A percentile compares a stretch with the other conserved stretches of the same genome.
Conservation (phyloP, 2,329 filamentous ascomycete species). For the Sclerotinia borealis region DNA sequence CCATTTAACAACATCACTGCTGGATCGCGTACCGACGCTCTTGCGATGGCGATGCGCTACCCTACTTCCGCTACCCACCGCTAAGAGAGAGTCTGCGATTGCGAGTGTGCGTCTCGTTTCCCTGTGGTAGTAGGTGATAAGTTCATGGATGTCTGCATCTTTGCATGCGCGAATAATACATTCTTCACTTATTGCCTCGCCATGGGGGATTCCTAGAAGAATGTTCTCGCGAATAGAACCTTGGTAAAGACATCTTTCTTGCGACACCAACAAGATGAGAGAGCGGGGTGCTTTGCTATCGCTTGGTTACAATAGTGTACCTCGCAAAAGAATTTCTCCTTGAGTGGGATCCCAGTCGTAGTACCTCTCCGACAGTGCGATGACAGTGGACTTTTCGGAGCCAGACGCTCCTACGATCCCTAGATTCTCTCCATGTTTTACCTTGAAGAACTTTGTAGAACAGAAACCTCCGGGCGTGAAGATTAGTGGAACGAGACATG, state of each 20-base stretch:
- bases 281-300: conserved; percentile 43
- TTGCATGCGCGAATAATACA: background rate
- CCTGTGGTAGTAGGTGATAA: background rate
- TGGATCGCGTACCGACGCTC: background rate
- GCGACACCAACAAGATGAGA: conserved; percentile 49
- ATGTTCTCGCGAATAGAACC: conserved; percentile 53
- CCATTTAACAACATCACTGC: background rate
- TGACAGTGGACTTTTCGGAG: conserved; percentile 60
- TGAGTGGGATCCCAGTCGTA: conserved; percentile 43
- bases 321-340: conserved; percentile 19
- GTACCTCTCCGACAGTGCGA: conserved; percentile 48
- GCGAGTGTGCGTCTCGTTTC: background rate
- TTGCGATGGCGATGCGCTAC: background rate
- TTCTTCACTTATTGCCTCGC: background rate
- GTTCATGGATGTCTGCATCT: background rate
- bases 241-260: conserved; percentile 51
- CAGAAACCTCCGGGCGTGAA: conserved; percentile 20
- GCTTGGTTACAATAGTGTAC: conserved; percentile 39
- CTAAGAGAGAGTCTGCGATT: background rate
- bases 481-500: conserved; percentile 37
- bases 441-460: conserved; percentile 39
- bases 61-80: background rate
- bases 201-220: background rate
- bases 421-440: background rate
- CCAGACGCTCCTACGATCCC: conserved; percentile 53